A percentile compares a stretch with the other conserved stretches of the same genome.
Conservation (phyloP, 2,329 filamentous ascomycete species). For the Colletotrichum horii region DNA sequence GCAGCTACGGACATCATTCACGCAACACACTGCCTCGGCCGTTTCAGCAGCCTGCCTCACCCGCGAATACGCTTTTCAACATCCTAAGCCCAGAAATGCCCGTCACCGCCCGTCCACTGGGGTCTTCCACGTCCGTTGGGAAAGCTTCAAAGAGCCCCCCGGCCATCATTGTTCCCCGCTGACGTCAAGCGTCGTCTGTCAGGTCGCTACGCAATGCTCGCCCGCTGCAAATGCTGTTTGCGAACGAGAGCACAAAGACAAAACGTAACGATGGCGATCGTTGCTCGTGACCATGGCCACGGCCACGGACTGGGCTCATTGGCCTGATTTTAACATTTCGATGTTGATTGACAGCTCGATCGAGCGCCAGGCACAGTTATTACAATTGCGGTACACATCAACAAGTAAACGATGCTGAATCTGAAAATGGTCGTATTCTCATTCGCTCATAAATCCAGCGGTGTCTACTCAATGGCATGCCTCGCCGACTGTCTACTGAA, state of each 20-base stretch:
- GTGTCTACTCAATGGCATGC: background rate
- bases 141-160: background rate
- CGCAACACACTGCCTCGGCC: slow-evolving; percentile 8
- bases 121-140: background rate
- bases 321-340: background rate
- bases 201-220: background rate
- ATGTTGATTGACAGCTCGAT: background rate
- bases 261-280: background rate
- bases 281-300: background rate
- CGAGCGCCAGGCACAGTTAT: background rate
- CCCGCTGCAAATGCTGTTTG: background rate
- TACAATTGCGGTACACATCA: background rate
- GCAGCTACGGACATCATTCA: background rate
- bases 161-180: background rate
- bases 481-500: background rate
- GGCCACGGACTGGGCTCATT: background rate
- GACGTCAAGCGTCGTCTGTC: background rate
- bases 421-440: background rate
- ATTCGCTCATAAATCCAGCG: background rate
- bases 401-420: background rate
- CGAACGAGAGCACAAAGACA: background rate
- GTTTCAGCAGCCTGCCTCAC: slow-evolving; percentile 4
- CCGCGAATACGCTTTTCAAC: background rate
- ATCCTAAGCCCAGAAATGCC: background rate
- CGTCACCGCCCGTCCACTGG: background rate